Percentiles rank a stretch among this genome's conserved stretches.
Conservation (phyloP, 352 stramenopile species). For the Thalassiosira livingstoniorum region DNA sequence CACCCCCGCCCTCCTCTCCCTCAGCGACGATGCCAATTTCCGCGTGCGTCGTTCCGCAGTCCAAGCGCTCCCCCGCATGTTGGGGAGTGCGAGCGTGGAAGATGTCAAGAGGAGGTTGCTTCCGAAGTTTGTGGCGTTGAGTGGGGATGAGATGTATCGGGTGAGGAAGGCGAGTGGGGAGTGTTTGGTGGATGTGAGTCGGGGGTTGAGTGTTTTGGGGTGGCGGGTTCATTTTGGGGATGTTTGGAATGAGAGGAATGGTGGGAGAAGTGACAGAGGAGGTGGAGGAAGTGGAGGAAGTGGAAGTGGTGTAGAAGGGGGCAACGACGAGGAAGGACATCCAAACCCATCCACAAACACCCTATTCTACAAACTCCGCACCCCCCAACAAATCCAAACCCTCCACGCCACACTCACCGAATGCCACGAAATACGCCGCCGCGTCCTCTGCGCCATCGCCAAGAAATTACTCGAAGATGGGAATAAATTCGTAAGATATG, state of each 20-base stretch:
- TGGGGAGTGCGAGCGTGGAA: slow-evolving; percentile 86
- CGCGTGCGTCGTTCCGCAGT: slow-evolving; percentile 92
- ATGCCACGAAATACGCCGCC: slow-evolving; percentile 82
- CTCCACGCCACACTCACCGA: slow-evolving; percentile 45
- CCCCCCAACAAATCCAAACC: slow-evolving; percentile 42
- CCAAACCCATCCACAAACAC: neutral
- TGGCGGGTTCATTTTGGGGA: slow-evolving; percentile 50
- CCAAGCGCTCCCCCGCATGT: slow-evolving; percentile 91
- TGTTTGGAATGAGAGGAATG: slow-evolving; percentile 36
- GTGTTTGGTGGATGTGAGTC: slow-evolving; percentile 81
- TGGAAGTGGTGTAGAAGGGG: neutral
- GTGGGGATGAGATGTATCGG: slow-evolving; percentile 93
- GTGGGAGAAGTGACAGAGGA: slow-evolving; percentile 1
- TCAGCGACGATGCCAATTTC: slow-evolving; percentile 90
- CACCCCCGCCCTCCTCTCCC: slow-evolving; percentile 83
- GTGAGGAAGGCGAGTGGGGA: slow-evolving; percentile 87
- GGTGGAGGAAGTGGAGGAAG: too few species aligned
- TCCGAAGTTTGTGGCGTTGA: slow-evolving; percentile 90
- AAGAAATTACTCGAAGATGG: slow-evolving; percentile 89
- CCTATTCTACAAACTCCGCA: slow-evolving; percentile 46
- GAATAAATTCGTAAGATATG: slow-evolving; percentile 93
- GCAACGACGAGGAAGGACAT: neutral
- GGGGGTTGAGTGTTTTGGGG: slow-evolving; percentile 56
- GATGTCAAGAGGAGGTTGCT: slow-evolving; percentile 88
- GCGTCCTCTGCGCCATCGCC: slow-evolving; percentile 90